Base-by-base conservation (phyloP, 495 filamentous ascomycete genomes). In the Aspergillus hancockii region DNA sequence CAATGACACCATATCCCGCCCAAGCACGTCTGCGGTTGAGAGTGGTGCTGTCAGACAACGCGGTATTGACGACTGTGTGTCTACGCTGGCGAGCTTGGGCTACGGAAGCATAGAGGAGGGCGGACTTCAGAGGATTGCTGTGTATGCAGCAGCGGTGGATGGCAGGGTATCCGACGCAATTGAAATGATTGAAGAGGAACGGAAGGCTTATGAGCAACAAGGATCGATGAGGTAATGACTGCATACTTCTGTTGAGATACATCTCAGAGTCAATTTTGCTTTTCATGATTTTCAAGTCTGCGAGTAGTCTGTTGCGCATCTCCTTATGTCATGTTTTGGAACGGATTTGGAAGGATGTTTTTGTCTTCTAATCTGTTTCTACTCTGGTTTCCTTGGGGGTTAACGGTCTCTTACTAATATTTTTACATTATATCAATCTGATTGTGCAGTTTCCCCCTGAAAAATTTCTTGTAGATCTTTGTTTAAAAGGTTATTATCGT, bases 161-260 rank as follows among this genome's bases (percentile, higher is more conserved):
- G 79, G 79, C 19, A 74, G 67, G 22, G 61, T 85, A 22, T 52
- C 59, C 12, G 75, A 79, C 60, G 82, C 82, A 16, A 78, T 85
- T 63, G 82, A 83, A 34, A 79, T 84, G 73, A 81, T 85, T 66
- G 80, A 83, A 51, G 82, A 84, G 40, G 82, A 85, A 60, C 74
- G 75, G 38, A 73, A 73, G 62, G 78, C 70, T 2, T 85, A 81
- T 68, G 72, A 71, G 30, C 63, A 75, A 30, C 67, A 66, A 18
- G 46, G 57, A 50, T 58, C 54, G 9, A 22, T 61, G 30, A 49
- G 34, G 52, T 60, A 30, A 54, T 55, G 36, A 30, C 36, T 28
- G 47, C 21, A 54, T 56, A 34, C 31, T 54, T 53, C 64, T 32
- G 51, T n/a, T n/a, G n/a, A n/a, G n/a, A n/a, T n/a, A n/a, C n/a